phyloP scores from a whole-genome alignment of 108 stramenopile species.

The Chaetoceros tenuissimus region DNA sequence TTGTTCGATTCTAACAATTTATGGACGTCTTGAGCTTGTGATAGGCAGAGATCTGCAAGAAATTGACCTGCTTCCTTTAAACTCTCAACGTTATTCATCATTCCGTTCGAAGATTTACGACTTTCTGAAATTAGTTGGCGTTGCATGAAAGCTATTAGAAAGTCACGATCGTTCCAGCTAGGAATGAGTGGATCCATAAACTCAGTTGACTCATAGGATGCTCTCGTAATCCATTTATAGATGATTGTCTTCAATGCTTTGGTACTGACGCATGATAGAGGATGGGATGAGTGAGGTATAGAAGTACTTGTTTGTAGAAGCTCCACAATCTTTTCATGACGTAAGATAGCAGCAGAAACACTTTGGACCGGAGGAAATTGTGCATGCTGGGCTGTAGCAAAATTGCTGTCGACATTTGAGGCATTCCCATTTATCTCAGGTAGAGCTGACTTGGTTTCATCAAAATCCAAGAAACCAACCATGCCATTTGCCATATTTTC shows the following conservation, averaged over 20 bases:
- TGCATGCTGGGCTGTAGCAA: no score
- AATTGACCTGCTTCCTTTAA: slow-evolving; percentile 67
- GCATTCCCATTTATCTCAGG: no score
- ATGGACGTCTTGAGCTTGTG: slow-evolving; percentile 49
- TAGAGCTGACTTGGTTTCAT: slow-evolving; percentile 14
- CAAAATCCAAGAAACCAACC: slow-evolving; percentile 31
- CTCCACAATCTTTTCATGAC: slow-evolving; percentile 62
- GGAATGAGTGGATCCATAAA: slow-evolving; percentile 77
- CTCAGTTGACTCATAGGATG: slow-evolving; percentile 54
- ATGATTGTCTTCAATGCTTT: slow-evolving; percentile 47
- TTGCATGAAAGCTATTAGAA: slow-evolving; percentile 62
- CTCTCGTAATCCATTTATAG: slow-evolving; percentile 77
- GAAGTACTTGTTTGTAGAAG: slow-evolving; percentile 49
- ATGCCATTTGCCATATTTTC: slow-evolving; percentile 33
- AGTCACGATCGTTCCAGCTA: slow-evolving; percentile 64
- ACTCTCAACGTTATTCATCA: slow-evolving; percentile 60
- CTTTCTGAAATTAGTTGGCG: slow-evolving; percentile 78
- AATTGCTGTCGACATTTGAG: slow-evolving; percentile 16
- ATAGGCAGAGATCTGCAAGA: slow-evolving; percentile 55
- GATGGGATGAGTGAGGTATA: slow-evolving; percentile 21
- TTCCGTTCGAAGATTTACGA: slow-evolving; percentile 33
- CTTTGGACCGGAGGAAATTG: no score
- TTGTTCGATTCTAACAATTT: slow-evolving; percentile 41
- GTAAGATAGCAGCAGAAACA: slow-evolving; percentile 41
- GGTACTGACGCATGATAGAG: slow-evolving; percentile 42